Conservation (phyloP, 345 rosid species). For the Carallia brachiata region DNA sequence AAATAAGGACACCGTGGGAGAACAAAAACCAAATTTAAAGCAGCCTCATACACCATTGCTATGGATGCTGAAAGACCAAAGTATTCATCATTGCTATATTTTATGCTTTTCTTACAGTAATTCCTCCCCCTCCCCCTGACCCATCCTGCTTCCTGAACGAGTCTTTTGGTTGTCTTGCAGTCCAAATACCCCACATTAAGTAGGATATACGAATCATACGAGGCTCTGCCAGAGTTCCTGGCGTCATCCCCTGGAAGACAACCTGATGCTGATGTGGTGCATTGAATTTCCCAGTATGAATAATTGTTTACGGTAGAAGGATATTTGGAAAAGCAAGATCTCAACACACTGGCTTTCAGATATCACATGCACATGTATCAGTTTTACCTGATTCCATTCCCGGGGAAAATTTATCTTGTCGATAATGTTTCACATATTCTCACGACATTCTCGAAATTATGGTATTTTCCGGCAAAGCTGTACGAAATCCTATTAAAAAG, state of each 20-base stretch:
- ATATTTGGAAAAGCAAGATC: background rate
- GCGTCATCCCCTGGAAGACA: conserved; percentile 46
- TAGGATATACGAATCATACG: conserved; percentile 38
- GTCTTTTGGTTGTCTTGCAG: conserved; percentile 26
- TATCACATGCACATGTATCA: background rate
- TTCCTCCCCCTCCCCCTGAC: background rate
- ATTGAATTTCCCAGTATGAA: background rate
- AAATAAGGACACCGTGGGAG: no score
- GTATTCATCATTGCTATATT: background rate
- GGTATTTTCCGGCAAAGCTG: no score
- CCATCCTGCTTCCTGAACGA: background rate
- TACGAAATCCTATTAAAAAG: no score
- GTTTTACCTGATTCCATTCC: no score
- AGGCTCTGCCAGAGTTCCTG: conserved; percentile 39
- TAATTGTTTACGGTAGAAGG: background rate
- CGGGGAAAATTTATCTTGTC: no score
- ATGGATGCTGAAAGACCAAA: no score
- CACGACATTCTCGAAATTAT: no score
- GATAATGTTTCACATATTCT: no score
- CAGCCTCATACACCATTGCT: no score
- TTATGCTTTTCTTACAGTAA: background rate
- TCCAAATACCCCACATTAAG: conserved; percentile 42
- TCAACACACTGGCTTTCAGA: background rate
- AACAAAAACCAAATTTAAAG: no score
- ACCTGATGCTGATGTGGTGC: conserved; percentile 50